These are phyloP conservation scores for Pythium angustatum DNA, from an alignment of 352 stramenopile species.

Conservation along the genomic window DNA sequence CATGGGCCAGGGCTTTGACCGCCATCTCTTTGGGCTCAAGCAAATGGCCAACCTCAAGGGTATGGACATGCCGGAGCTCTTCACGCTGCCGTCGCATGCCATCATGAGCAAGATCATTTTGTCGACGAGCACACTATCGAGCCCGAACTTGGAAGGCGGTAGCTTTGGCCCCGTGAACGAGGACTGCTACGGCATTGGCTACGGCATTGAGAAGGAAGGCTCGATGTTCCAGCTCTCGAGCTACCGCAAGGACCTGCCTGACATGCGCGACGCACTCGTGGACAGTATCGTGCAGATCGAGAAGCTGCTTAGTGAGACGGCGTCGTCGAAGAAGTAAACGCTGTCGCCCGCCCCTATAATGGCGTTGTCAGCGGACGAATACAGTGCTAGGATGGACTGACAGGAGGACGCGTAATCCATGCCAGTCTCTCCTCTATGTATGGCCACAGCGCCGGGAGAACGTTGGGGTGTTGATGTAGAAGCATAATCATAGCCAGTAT, in stretches of 20 bases:
- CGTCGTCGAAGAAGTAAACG: constrained; percentile 23
- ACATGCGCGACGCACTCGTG: constrained; percentile 74
- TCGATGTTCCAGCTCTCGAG: constrained; percentile 87
- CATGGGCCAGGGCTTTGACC: constrained; percentile 90
- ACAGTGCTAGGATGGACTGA: neutral
- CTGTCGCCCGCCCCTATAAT: no score
- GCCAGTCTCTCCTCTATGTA: no score
- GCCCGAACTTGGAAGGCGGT: constrained; percentile 78
- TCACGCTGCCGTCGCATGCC: constrained; percentile 74
- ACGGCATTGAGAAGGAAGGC: constrained; percentile 82
- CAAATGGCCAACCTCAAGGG: constrained; percentile 68
- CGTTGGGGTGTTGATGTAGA: no score
- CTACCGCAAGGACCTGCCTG: constrained; percentile 74
- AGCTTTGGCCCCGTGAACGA: constrained; percentile 90
- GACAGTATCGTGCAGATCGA: constrained; percentile 78
- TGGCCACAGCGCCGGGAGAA: no score
- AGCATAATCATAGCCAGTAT: no score
- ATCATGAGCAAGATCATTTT: constrained; percentile 89
- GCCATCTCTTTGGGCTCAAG: constrained; percentile 81
- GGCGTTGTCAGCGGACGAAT: neutral
- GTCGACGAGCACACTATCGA: constrained; percentile 90
- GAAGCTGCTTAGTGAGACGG: constrained; percentile 20
- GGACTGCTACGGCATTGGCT: constrained; percentile 90
- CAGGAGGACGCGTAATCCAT: neutral
- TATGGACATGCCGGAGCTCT: constrained; percentile 67